Conservation (phyloP, 2,329 filamentous ascomycete species). For the Aspergillus aculeatinus region DNA sequence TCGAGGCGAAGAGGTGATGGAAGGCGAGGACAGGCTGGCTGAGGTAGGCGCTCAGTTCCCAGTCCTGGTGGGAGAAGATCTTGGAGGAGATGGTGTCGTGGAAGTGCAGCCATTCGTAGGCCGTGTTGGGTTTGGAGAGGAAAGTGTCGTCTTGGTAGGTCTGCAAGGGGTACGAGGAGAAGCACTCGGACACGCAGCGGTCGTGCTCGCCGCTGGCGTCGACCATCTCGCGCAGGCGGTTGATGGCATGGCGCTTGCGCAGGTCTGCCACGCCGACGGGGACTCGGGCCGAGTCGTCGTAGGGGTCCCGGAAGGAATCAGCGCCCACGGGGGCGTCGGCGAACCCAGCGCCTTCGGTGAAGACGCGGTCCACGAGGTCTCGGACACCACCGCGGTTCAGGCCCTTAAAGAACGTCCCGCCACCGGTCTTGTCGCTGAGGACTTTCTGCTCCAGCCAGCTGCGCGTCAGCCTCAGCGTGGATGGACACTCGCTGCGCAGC, state of each 20-base stretch:
- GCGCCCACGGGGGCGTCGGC: conserved; percentile 44
- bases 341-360: conserved; percentile 64
- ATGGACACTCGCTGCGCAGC: conserved; percentile 47
- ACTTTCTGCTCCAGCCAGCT: conserved; percentile 62
- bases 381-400: conserved; percentile 63
- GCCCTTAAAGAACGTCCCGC: conserved; percentile 55
- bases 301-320: conserved; percentile 39
- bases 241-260: conserved; percentile 59
- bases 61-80: conserved; percentile 82
- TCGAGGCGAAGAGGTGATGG: conserved; percentile 83
- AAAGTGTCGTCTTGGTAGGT: conserved; percentile 92
- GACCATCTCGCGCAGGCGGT: conserved; percentile 60
- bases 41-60: conserved; percentile 86
- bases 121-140: conserved; percentile 79
- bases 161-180: conserved; percentile 79
- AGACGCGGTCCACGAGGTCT: conserved; percentile 66
- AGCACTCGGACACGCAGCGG: conserved; percentile 68
- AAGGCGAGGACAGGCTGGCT: conserved; percentile 85
- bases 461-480: conserved; percentile 50
- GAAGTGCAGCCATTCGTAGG: conserved; percentile 95
- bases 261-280: conserved; percentile 59
- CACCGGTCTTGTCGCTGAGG: conserved; percentile 53
- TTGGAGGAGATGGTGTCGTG: conserved; percentile 79
- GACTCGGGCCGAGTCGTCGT: conserved; percentile 26
- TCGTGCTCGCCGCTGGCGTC: conserved; percentile 64